Percentiles rank a stretch among this genome's conserved stretches.
Evolutionary conservation across 257 asterid species (phyloP).

Genomic region (Gardenia jasminoides): DNA sequence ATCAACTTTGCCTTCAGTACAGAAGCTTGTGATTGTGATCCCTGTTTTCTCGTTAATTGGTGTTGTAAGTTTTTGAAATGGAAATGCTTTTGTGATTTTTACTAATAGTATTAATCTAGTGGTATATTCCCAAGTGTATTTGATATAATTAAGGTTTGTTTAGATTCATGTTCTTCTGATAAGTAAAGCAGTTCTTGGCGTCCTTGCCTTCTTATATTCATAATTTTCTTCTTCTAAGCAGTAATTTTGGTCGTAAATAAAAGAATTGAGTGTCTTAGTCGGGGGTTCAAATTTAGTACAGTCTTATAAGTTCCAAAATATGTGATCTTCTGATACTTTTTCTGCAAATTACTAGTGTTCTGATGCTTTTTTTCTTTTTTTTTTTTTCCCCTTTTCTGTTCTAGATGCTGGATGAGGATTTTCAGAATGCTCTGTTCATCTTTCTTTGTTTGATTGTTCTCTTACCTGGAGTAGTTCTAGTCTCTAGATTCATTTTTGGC

Average conservation of each 20-base stretch:
- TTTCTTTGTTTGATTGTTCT: constrained; percentile 11
- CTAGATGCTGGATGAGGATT: constrained; percentile 9
- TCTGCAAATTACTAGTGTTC: not conserved
- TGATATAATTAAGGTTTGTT: not conserved
- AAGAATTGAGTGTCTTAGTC: no score
- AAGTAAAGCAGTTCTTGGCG: not conserved
- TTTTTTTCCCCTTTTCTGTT: constrained; percentile 4
- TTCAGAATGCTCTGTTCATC: constrained; percentile 23
- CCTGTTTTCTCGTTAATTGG: not conserved
- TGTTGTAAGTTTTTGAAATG: not conserved
- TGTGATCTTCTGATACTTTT: not conserved
- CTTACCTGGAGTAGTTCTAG: constrained; percentile 1
- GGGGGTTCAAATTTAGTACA: not conserved
- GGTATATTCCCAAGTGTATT: not conserved
- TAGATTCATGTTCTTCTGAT: not conserved
- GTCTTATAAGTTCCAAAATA: not conserved
- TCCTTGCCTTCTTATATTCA: not conserved
- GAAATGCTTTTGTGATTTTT: not conserved
- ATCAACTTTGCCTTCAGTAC: not conserved
- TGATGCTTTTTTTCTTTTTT: not conserved
- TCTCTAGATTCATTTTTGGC: constrained; percentile 20
- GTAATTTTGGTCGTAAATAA: not conserved
- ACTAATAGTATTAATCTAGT: not conserved
- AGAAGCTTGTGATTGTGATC: not conserved
- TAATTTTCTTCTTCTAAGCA: not conserved